A percentile compares a stretch with the other conserved stretches of the same genome.
Conservation (phyloP, 768 basidiomycete species). For the Lyophyllum atratum region DNA sequence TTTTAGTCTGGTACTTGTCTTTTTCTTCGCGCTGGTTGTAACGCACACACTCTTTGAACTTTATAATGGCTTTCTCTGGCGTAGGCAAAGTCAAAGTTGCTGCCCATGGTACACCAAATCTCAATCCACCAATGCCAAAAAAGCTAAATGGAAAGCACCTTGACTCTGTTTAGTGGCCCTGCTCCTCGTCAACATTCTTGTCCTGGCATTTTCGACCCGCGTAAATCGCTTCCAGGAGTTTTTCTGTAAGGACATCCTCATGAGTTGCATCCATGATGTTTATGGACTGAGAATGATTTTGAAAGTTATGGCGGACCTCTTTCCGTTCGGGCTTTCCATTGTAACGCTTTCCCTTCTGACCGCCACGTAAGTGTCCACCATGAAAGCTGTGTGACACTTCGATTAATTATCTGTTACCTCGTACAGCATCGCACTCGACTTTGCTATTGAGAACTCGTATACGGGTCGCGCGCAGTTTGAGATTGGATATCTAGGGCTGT, state of each 20-base stretch:
- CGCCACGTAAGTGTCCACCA: constrained; percentile 36
- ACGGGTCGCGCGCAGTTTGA: constrained; percentile 50
- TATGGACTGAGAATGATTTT: background rate
- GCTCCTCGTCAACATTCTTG: constrained; percentile 47
- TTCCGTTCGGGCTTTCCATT: constrained; percentile 62
- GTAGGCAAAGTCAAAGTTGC: constrained; percentile 14
- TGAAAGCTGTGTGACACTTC: background rate
- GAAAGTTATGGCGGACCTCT: constrained; percentile 58
- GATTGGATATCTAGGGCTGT: constrained; percentile 43
- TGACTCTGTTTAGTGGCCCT: constrained; percentile 34
- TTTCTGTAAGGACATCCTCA: constrained; percentile 47
- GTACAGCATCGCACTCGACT: constrained; percentile 43
- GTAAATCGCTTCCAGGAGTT: constrained; percentile 62
- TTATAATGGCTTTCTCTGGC: constrained; percentile 15
- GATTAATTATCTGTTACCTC: background rate
- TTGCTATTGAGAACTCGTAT: constrained; percentile 40
- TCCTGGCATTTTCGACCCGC: constrained; percentile 51
- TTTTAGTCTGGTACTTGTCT: background rate
- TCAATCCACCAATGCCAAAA: background rate
- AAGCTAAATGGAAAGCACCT: background rate
- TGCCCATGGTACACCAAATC: constrained; percentile 12
- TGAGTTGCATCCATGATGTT: background rate
- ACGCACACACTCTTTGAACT: constrained; percentile 1
- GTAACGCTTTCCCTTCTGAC: constrained; percentile 46
- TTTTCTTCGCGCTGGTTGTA: background rate